These are phyloP conservation scores for Clarireedia homoeocarpa DNA, from an alignment of 2,329 filamentous ascomycete genomes.

Conservation along the genomic window DNA sequence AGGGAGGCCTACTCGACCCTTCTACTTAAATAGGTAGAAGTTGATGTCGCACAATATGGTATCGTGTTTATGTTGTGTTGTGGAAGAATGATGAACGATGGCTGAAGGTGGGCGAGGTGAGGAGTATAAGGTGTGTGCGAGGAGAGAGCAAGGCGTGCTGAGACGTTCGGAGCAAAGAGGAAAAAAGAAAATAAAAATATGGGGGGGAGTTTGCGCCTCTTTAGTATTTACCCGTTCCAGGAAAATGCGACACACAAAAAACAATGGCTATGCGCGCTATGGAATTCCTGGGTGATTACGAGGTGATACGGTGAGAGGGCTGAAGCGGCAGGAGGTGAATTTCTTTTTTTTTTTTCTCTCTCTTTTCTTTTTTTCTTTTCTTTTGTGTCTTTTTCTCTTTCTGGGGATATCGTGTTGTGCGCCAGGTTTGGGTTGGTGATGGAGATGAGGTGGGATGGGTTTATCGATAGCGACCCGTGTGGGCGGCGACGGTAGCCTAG, in stretches of 20 bases:
- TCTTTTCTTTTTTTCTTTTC: neutral
- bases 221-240: neutral
- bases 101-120: neutral
- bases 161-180: neutral
- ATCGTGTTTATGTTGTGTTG: neutral
- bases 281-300: neutral
- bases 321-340: neutral
- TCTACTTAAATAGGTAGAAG: constrained; percentile 5
- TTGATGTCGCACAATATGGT: constrained; percentile 6
- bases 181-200: neutral
- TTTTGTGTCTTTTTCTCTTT: neutral
- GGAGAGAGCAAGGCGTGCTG: neutral
- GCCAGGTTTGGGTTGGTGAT: neutral
- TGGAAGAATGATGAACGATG: neutral
- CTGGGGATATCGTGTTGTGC: neutral
- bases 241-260: neutral
- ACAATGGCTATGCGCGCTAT: neutral
- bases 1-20: neutral
- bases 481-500: neutral
- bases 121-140: constrained; percentile 2
- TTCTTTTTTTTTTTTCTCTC: neutral
- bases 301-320: neutral
- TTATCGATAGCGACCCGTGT: constrained; percentile 2
- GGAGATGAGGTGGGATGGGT: neutral
- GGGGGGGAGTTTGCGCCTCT: constrained; percentile 2